Base-by-base conservation (phyloP, 116 monocot genomes). In the Phalaenopsis hybrid region DNA sequence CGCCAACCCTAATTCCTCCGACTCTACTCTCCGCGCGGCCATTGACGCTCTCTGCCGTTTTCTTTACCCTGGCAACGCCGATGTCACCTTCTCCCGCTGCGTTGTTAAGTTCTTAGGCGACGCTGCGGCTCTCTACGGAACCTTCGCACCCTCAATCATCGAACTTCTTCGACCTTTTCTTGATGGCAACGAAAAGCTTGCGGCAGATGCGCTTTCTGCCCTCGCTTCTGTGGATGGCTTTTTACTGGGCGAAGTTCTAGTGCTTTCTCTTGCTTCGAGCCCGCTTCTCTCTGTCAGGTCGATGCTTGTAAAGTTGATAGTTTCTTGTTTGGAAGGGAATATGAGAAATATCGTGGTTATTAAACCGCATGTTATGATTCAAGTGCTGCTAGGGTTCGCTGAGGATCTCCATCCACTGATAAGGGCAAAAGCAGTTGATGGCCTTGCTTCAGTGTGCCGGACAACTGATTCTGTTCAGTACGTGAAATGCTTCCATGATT, bases 321-420 rank as follows among this genome's bases (percentile, higher is more conserved):
- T 83, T 6, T 49, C 49, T 74, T 78, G 51, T 78, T 21, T 79
- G 21, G 61, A 18, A 75, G 67, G 70, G 37, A 75, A 44, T 16
- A 63, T 37, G 23, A 18, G 16, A 12, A 68, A 48, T 20, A 8
- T 76, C 18, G 79, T 67, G 68, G 33, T 79, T 49, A 18, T 89
- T 37, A 43, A 67, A 67, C 82, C 76, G 20, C 31, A 82, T 70
- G 28, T 82, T 34, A 55, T 84, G 86, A n/a, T 93, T 59, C 83
- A 79, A 37, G 77, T 93, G 37, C 81, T 96, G 28, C 80, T 96
- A 4, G 93, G 84, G 17, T 68, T 91, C 41, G 76, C 84, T 6
- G 79, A 63, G 1, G 96, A 96, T 68, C 50, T 94, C 44, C 91
- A 91, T 49, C 94, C 94, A 7, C 79, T 85, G 28, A 81, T 88